Base-by-base conservation (phyloP, 179 eudicot species). In the Sideroxylon spinosum region DNA sequence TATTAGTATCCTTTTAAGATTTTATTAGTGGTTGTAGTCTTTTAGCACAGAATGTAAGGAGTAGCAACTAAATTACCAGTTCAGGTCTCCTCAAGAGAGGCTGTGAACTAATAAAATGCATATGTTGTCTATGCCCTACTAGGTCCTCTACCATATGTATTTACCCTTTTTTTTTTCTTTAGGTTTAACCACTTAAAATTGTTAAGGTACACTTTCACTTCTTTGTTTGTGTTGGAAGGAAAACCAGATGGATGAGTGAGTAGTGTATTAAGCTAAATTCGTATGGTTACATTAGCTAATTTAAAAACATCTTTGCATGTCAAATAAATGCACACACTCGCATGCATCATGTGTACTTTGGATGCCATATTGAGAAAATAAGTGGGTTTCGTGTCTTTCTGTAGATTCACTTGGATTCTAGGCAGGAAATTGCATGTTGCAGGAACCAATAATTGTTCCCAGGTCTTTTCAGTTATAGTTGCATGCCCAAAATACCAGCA, bases 371-470 rank as follows among this genome's bases (percentile, higher is more conserved):
- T 20, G 14, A 57, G 23, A 10, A 11, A 46, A 23, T 63, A 25
- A 70, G 50, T 26, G 29, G 25, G 50, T 57, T 44, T 75, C 64
- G 48, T 32, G n/a, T 32, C 52, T 55, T 50, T 70, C n/a, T 74
- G 48, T 85, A 94, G 99, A 95, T 82, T 78, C 89, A 72, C 98
- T 93, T 66, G 99, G 99, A 89, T 95, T 81, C 99, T 93, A 85
- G 99, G 99, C 77, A 88, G 99, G 83, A 90, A 87, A 87, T 89
- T 93, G 70, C 79, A 87, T 68, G 84, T 82, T 57, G 81, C 88
- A 6, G 99, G 95, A 62, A 76, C 74, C 16, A 81, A 91, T 70
- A 87, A 80, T 74, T 95, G 99, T 85, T 88, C 49, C 49, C 97
- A 95, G 93, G 99, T 95, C 83, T 64, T 75, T 25, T 74, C 53